Percentiles rank a stretch among this genome's conserved stretches.
Conservation (phyloP, 805 yeast species). For the Yamadazyma laniorum region DNA sequence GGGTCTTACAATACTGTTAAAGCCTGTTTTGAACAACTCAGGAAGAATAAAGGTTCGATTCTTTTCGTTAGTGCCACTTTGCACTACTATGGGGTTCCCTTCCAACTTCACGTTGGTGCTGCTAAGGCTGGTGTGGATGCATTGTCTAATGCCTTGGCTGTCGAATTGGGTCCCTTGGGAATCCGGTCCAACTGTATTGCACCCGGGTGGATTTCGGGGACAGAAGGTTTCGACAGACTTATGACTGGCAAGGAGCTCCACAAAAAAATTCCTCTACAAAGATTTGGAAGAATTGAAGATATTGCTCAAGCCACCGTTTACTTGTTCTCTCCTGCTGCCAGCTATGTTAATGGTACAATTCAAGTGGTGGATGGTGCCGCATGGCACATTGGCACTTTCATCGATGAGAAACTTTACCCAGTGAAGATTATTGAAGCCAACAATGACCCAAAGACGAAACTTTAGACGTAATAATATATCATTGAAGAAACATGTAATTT, state of each 20-base stretch:
- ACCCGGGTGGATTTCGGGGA: slow-evolving; percentile 83
- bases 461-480: slow-evolving; percentile 3
- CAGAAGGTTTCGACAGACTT: slow-evolving; percentile 79
- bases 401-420: slow-evolving; percentile 27
- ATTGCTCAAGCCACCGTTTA: slow-evolving; percentile 85
- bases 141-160: slow-evolving; percentile 75
- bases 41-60: slow-evolving; percentile 46
- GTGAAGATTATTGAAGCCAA: slow-evolving; percentile 20
- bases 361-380: slow-evolving; percentile 86
- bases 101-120: slow-evolving; percentile 85
- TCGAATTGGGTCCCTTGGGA: slow-evolving; percentile 89
- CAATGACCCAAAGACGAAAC: slow-evolving; percentile 7
- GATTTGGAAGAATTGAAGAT: slow-evolving; percentile 68
- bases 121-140: slow-evolving; percentile 98
- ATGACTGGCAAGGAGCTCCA: slow-evolving; percentile 18
- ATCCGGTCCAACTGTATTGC: slow-evolving; percentile 81
- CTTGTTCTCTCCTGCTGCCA: slow-evolving; percentile 77
- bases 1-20: slow-evolving; percentile 44
- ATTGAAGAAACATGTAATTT: too few species aligned
- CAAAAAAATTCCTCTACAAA: slow-evolving; percentile 58
- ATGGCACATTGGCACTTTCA: slow-evolving; percentile 66
- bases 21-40: slow-evolving; percentile 38
- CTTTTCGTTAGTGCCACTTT: slow-evolving; percentile 43
- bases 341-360: slow-evolving; percentile 75
- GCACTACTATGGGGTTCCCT: slow-evolving; percentile 45